These are phyloP conservation scores for Vanderwaltozyma polyspora DNA, from an alignment of 805 yeast species.

Conservation along the genomic window DNA sequence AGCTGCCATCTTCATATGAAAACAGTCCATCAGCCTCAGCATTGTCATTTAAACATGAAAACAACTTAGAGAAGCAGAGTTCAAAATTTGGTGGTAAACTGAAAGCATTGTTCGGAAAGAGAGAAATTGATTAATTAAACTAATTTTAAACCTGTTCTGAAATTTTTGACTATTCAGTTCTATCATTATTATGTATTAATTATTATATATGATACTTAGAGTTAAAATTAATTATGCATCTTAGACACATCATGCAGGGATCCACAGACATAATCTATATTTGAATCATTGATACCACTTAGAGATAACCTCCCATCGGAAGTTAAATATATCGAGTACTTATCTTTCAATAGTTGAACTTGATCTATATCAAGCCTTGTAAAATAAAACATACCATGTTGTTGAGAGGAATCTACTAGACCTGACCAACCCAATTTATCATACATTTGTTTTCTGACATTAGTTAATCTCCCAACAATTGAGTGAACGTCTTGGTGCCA, in stretches of 20 bases:
- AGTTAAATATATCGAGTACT: slow-evolving; percentile 74
- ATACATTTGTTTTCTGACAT: slow-evolving; percentile 57
- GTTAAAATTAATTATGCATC: too few relatives aligned
- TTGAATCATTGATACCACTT: slow-evolving; percentile 73
- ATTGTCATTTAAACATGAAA: too few relatives aligned
- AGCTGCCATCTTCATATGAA: too few relatives aligned
- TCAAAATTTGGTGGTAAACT: too few relatives aligned
- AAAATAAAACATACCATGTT: slow-evolving; percentile 94
- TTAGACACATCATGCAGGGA: slow-evolving; percentile 10
- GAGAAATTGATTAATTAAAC: too few relatives aligned
- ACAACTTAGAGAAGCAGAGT: too few relatives aligned
- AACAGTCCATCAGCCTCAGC: too few relatives aligned
- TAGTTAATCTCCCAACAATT: slow-evolving; percentile 70
- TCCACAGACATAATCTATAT: slow-evolving; percentile 48
- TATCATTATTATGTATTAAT: too few relatives aligned
- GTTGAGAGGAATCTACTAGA: slow-evolving; percentile 43
- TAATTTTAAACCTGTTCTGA: too few relatives aligned
- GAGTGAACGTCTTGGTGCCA: slow-evolving; percentile 75
- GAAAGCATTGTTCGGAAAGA: too few relatives aligned
- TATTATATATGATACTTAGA: too few relatives aligned
- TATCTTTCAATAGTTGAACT: slow-evolving; percentile 56
- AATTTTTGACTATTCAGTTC: too few relatives aligned
- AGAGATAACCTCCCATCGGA: slow-evolving; percentile 85
- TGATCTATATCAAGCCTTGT: slow-evolving; percentile 70
- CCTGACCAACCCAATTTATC: slow-evolving; percentile 73